Evolutionary conservation across 169 alveolate genomes (phyloP).

Genomic region (Plasmodium gaboni): DNA sequence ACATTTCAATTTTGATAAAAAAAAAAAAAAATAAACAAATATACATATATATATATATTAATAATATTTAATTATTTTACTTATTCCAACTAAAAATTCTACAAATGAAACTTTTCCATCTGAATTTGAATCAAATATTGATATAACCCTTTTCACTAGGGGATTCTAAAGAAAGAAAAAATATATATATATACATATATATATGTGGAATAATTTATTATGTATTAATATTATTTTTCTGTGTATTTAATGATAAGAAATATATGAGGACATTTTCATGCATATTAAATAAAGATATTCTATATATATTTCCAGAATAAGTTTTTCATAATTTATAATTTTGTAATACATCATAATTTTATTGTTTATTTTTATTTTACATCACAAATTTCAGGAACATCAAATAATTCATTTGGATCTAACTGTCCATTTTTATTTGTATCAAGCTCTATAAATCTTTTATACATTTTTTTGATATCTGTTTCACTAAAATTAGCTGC

Average conservation of each 20-base stretch:
- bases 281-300: background rate
- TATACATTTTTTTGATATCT: conserved; percentile 94
- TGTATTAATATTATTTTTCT: background rate
- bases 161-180: conserved; percentile 91
- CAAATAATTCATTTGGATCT: conserved; percentile 96
- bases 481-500: conserved; percentile 93
- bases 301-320: background rate
- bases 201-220: background rate
- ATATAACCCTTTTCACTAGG: conserved; percentile 94
- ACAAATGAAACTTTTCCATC: conserved; percentile 97
- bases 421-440: conserved; percentile 94
- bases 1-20: background rate
- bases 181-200: conserved; percentile 9
- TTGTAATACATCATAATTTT: background rate
- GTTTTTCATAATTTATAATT: too few relatives aligned
- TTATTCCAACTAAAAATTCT: conserved; percentile 96
- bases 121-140: conserved; percentile 95
- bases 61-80: conserved; percentile 35
- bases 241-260: background rate
- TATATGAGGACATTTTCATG: too few relatives aligned
- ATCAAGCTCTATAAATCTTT: conserved; percentile 93
- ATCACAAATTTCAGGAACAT: conserved; percentile 95
- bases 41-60: background rate
- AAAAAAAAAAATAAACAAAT: background rate
- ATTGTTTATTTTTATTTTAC: conserved; percentile 56